phyloP scores from a whole-genome alignment of 441 rosid species.

The Euphorbia corollata region DNA sequence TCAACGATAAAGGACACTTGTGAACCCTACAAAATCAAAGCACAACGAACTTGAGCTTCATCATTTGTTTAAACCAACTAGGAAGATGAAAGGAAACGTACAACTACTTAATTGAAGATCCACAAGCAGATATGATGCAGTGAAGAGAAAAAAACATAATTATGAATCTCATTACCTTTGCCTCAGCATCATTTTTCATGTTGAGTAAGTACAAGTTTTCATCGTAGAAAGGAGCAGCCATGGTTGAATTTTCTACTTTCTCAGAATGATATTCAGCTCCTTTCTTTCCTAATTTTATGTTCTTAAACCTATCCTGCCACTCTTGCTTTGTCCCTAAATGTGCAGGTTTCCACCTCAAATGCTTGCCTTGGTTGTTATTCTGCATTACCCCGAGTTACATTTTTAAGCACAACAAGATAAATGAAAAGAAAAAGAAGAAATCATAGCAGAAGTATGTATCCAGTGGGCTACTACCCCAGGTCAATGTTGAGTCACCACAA shows the following conservation, averaged over 20 bases:
- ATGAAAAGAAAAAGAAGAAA: background rate
- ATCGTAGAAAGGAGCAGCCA: constrained; percentile 66
- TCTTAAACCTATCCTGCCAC: constrained; percentile 74
- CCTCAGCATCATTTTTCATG: constrained; percentile 63
- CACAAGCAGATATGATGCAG: background rate
- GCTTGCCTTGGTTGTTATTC: constrained; percentile 49
- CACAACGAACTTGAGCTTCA: background rate
- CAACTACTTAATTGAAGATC: background rate
- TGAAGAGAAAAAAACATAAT: background rate
- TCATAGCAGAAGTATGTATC: background rate
- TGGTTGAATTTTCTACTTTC: constrained; percentile 46
- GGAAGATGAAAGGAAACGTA: too few relatives aligned
- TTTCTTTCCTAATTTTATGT: constrained; percentile 59
- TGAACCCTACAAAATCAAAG: constrained; percentile 35
- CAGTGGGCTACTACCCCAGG: background rate
- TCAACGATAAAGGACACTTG: constrained; percentile 48
- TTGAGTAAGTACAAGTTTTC: constrained; percentile 57
- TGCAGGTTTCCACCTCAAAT: constrained; percentile 52
- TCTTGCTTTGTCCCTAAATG: constrained; percentile 59
- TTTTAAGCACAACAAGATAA: background rate
- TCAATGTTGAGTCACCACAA: background rate
- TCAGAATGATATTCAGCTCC: constrained; percentile 51
- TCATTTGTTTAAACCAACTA: constrained; percentile 5
- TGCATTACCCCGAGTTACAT: constrained; percentile 22
- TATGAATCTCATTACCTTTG: constrained; percentile 44